These are phyloP conservation scores for Colletotrichum sp. DNA, from an alignment of 2,329 filamentous ascomycete genomes.

Conservation along the genomic window DNA sequence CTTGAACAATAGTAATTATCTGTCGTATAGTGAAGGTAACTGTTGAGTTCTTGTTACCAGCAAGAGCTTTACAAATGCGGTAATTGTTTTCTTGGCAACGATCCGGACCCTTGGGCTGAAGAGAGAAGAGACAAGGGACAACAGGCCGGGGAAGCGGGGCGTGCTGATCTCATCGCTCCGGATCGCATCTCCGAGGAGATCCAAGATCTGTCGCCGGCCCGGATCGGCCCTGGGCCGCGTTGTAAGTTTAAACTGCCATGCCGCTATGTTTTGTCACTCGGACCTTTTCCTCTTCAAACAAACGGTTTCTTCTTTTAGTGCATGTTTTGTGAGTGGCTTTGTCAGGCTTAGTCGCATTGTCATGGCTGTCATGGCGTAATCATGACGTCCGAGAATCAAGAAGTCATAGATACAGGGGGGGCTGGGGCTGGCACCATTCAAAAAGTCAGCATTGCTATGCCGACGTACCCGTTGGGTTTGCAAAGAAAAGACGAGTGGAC, in stretches of 20 bases:
- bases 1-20: accelerated
- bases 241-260: neutral
- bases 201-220: neutral
- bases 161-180: neutral
- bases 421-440: neutral
- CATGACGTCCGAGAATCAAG: conserved; percentile 5
- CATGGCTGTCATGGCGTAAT: conserved; percentile 14
- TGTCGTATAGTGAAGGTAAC: neutral
- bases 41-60: neutral
- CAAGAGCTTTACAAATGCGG: neutral
- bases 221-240: neutral
- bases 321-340: neutral
- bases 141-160: neutral
- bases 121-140: neutral
- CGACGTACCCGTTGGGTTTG: neutral
- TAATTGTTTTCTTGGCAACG: neutral
- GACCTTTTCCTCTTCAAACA: neutral
- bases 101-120: neutral
- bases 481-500: neutral
- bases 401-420: neutral
- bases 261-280: neutral
- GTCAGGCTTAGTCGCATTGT: neutral
- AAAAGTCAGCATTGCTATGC: neutral
- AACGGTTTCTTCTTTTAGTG: neutral
- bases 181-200: neutral